A percentile compares a stretch with the other conserved stretches of the same genome.
These are phyloP conservation scores for Cladosporium cucumerinum DNA, from an alignment of 2,329 filamentous ascomycete species.

Conservation along the genomic window DNA sequence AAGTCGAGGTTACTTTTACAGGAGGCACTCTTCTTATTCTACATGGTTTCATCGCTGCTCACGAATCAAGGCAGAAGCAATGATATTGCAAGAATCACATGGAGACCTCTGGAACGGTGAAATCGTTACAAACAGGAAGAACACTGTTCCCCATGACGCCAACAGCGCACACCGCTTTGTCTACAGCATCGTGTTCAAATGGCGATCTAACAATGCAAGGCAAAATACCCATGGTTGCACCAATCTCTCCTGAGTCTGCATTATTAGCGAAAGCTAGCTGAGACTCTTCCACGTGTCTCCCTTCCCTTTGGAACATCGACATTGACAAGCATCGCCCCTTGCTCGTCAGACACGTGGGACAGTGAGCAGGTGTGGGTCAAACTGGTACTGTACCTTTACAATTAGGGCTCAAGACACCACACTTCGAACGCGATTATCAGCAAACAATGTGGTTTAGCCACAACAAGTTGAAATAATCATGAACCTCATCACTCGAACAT, in stretches of 20 bases:
- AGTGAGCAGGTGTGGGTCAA: neutral
- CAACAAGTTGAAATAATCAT: neutral
- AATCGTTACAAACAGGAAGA: neutral
- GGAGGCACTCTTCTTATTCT: neutral
- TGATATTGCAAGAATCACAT: neutral
- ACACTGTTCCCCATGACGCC: neutral
- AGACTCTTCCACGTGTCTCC: neutral
- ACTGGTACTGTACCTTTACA: neutral
- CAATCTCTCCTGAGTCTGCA: neutral
- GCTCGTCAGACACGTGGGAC: neutral
- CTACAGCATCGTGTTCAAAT: neutral
- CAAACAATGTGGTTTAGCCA: neutral
- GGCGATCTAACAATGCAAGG: neutral
- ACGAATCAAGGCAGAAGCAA: neutral
- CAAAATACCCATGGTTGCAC: neutral
- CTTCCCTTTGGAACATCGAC: neutral
- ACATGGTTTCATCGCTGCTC: neutral
- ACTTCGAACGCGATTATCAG: neutral
- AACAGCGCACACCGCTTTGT: neutral
- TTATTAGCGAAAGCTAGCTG: neutral
- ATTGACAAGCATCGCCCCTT: neutral
- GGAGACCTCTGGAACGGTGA: neutral
- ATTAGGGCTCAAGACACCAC: neutral
- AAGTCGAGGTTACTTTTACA: neutral
- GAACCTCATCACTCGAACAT: neutral